Base-by-base conservation (phyloP, 2,329 filamentous ascomycete genomes). In the Ustulina deusta region DNA sequence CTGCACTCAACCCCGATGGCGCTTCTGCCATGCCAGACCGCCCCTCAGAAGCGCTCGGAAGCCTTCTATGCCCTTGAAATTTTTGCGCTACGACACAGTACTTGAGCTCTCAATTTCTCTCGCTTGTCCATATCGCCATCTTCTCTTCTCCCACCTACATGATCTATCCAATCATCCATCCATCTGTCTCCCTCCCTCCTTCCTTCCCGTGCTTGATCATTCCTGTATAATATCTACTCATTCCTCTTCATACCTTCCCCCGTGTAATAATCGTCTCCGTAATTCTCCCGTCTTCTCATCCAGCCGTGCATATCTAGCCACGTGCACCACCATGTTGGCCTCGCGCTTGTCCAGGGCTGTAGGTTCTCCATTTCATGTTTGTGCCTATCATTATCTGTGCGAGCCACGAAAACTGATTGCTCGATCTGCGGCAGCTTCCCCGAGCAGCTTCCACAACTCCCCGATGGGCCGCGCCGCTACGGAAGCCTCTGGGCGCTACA, bases 281-380 rank as follows among this genome's bases (percentile, higher is more conserved):
- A 76, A 75, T 74, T 76, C 73, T 75, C 74, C 76, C 73, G 72
- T 75, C 71, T 71, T 74, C 72, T 71, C 69, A 32, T 20, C 75
- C 73, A 75, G 75, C 76, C 54, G 15, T 17, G 32, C 40, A 40
- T 20, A 58, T 51, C 63, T 9, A 29, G 56, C 55, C 68, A 58
- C 66, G 69, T 74, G 69, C 70, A 73, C 78, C 84, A 90, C 83
- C 80, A 93, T 93, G 91, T 81, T 93, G 83, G 85, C 90, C 79
- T 88, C 90, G 77, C 89, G 89, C 81, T 83, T 93, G 77, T 87
- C 88, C 78, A 88, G 90, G 87, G 90, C 90, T 88, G 91, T 93
- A 89, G 85, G 91, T 89, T 52, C 27, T 27, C 11, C 22, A 22
- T 25, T 40, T 17, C 36, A 25, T 44, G 3, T 2, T 44, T 7